Percentiles rank a stretch among this genome's conserved stretches.
phyloP scores from a whole-genome alignment of 2,329 filamentous ascomycete species.

The Clonostachys sp. region DNA sequence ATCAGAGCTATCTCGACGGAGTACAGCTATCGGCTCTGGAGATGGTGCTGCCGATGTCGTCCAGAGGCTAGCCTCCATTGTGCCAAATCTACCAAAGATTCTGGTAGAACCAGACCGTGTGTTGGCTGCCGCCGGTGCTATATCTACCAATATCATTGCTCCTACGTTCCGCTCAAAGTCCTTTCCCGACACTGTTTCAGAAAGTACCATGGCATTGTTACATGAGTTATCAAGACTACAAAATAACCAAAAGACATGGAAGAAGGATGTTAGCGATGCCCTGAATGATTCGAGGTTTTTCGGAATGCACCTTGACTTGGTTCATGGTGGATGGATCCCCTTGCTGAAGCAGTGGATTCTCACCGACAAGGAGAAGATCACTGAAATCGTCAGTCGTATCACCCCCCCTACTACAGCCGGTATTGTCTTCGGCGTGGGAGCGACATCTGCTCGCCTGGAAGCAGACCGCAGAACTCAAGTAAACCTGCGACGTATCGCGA shows the following conservation, averaged over 20 bases:
- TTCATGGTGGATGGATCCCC: slow-evolving; percentile 74
- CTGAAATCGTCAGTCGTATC: slow-evolving; percentile 74
- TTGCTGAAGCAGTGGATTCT: slow-evolving; percentile 80
- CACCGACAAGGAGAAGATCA: slow-evolving; percentile 82
- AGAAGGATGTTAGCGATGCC: slow-evolving; percentile 84
- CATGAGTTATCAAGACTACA: slow-evolving; percentile 73
- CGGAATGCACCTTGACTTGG: slow-evolving; percentile 58
- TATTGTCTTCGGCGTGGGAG: slow-evolving; percentile 97
- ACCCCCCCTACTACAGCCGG: slow-evolving; percentile 85
- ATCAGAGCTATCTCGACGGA: slow-evolving; percentile 26
- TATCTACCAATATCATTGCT: slow-evolving; percentile 78
- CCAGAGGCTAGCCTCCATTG: slow-evolving; percentile 70
- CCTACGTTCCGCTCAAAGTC: slow-evolving; percentile 78
- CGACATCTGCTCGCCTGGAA: slow-evolving; percentile 88
- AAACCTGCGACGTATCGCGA: slow-evolving; percentile 76
- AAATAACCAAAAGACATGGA: slow-evolving; percentile 84
- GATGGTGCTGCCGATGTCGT: slow-evolving; percentile 71
- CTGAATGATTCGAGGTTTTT: slow-evolving; percentile 92
- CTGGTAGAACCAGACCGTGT: slow-evolving; percentile 84
- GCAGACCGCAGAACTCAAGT: slow-evolving; percentile 91
- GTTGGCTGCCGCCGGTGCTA: slow-evolving; percentile 68
- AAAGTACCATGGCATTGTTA: slow-evolving; percentile 66
- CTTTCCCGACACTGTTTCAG: slow-evolving; percentile 81
- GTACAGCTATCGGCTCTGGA: slow-evolving; percentile 23
- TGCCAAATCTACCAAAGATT: slow-evolving; percentile 77